phyloP scores from a whole-genome alignment of 768 basidiomycete species.

The Amanita rimosa region DNA sequence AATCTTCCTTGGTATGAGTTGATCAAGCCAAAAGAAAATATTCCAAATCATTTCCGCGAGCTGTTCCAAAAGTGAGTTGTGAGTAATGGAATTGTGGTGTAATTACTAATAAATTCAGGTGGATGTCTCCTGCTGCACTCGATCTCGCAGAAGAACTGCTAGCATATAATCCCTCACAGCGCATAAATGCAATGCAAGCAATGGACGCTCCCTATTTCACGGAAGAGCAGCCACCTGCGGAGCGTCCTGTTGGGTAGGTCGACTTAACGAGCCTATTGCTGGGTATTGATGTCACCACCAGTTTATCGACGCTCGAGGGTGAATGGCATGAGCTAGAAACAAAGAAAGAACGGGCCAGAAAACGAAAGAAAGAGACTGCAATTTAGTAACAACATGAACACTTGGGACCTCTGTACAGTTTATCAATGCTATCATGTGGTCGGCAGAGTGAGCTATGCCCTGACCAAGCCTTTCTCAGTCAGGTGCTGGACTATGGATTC shows the following conservation, averaged over 20 bases:
- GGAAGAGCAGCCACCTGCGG: constrained; percentile 62
- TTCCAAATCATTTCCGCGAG: constrained; percentile 71
- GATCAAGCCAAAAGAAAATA: constrained; percentile 75
- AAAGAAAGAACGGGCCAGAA: constrained; percentile 82
- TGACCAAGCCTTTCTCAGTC: constrained; percentile 59
- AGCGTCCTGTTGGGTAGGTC: constrained; percentile 69
- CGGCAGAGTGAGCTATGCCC: constrained; percentile 8
- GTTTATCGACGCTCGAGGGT: constrained; percentile 72
- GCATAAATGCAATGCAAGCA: constrained; percentile 72
- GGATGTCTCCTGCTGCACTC: constrained; percentile 77
- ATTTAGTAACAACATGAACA: constrained; percentile 18
- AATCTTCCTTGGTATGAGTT: constrained; percentile 97
- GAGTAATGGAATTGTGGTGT: neutral
- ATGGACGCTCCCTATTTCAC: constrained; percentile 79
- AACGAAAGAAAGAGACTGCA: constrained; percentile 51
- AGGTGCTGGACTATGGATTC: constrained; percentile 82
- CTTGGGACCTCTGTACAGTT: constrained; percentile 12
- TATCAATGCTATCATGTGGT: constrained; percentile 20
- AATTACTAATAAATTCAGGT: constrained; percentile 30
- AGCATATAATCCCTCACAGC: constrained; percentile 66
- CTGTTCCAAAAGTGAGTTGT: constrained; percentile 71
- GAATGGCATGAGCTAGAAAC: constrained; percentile 99
- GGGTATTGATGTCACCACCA: constrained; percentile 17
- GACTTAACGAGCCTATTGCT: neutral
- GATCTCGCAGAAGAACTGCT: constrained; percentile 81